phyloP scores from a whole-genome alignment of 1,139 yeast species.

The Sugiyamaella japonica region DNA sequence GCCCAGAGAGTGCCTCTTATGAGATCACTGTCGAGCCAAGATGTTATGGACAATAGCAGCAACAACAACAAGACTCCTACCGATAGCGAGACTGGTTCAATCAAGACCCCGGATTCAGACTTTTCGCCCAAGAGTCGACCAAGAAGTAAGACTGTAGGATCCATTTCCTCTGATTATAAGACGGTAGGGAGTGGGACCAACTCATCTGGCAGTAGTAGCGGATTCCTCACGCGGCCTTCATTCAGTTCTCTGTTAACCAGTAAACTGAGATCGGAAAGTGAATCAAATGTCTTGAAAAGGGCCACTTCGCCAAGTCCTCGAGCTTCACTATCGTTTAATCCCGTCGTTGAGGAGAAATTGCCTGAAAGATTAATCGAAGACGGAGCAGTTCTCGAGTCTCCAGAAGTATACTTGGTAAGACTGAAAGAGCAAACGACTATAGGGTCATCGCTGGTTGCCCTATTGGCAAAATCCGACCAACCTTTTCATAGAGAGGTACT shows the following conservation, averaged over 20 bases:
- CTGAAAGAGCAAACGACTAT: slow-evolving; percentile 38
- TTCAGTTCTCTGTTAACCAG: slow-evolving; percentile 26
- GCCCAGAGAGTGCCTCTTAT: slow-evolving; percentile 14
- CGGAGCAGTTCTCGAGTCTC: slow-evolving; percentile 38
- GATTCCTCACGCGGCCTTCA: slow-evolving; percentile 23
- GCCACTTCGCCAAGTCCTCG: slow-evolving; percentile 11
- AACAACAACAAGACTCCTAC: slow-evolving; percentile 11
- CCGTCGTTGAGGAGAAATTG: background rate
- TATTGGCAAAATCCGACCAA: slow-evolving; percentile 43
- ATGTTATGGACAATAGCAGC: slow-evolving; percentile 7
- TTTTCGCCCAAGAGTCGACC: slow-evolving; percentile 23
- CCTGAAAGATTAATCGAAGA: slow-evolving; percentile 36
- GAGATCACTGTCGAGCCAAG: slow-evolving; percentile 21
- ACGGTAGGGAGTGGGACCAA: background rate
- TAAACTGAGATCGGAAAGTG: slow-evolving; percentile 24
- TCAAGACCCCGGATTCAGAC: slow-evolving; percentile 1
- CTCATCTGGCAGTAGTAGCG: background rate
- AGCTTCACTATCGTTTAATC: slow-evolving; percentile 8
- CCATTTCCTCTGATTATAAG: slow-evolving; percentile 23
- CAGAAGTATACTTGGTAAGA: slow-evolving; percentile 41
- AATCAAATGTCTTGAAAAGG: slow-evolving; percentile 4
- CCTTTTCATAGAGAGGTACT: slow-evolving; percentile 44
- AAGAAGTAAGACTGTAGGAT: slow-evolving; percentile 29
- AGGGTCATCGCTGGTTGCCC: slow-evolving; percentile 43
- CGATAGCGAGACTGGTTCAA: slow-evolving; percentile 8